Conservation (phyloP, 768 basidiomycete genomes). For the Lactarius akahatsu region DNA sequence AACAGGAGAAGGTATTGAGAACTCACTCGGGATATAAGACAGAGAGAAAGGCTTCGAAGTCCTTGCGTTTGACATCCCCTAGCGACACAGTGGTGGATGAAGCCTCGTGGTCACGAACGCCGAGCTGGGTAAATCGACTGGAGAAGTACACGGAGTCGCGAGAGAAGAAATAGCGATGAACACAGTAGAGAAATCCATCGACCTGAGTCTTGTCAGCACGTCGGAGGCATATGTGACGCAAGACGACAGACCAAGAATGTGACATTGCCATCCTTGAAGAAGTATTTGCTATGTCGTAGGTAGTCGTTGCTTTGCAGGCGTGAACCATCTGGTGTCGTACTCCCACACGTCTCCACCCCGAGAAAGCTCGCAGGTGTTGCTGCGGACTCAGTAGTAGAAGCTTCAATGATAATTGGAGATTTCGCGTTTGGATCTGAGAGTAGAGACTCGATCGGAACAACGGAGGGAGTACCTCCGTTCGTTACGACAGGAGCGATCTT, state of each 20-base stretch:
- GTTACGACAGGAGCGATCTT: background rate
- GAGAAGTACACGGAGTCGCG: constrained; percentile 17
- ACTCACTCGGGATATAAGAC: constrained; percentile 19
- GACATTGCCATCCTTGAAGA: constrained; percentile 17
- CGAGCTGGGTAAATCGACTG: background rate
- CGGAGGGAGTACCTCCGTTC: background rate
- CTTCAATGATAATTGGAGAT: background rate
- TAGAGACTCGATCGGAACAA: constrained; percentile 5
- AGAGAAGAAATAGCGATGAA: constrained; percentile 22
- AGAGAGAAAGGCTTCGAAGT: constrained; percentile 21
- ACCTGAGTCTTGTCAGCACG: background rate
- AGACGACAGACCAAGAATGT: constrained; percentile 18
- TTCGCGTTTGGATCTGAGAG: background rate
- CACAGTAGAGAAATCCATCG: constrained; percentile 7
- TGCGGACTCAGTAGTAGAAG: background rate
- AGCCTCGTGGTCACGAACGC: background rate
- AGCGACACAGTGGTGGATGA: constrained; percentile 1
- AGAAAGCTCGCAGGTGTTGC: background rate
- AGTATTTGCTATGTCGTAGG: constrained; percentile 4
- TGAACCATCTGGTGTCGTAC: background rate
- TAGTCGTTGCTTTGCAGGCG: background rate
- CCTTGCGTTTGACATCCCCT: constrained; percentile 3
- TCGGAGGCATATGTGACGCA: background rate
- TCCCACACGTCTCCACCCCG: background rate
- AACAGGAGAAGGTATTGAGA: background rate